Evolutionary conservation across 768 basidiomycete genomes (phyloP).

Genomic region (Lyophyllum semitale): DNA sequence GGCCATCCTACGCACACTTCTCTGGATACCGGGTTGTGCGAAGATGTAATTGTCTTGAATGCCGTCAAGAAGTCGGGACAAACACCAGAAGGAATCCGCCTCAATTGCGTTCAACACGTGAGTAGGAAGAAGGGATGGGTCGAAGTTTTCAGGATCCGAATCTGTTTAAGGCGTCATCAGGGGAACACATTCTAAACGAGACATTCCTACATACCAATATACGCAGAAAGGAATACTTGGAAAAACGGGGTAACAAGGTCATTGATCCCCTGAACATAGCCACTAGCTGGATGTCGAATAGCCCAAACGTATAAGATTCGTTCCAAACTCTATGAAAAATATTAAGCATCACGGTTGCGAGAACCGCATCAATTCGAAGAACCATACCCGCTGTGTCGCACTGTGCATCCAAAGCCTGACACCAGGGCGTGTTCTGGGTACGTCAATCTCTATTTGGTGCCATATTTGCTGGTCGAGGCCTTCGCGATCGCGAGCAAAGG

Average conservation of each 20-base stretch:
- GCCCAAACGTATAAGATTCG: conserved; percentile 98
- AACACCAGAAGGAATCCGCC: conserved; percentile 98
- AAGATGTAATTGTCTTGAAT: conserved; percentile 99
- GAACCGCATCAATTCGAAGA: neutral
- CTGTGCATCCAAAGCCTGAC: conserved; percentile 89
- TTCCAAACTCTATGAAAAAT: conserved; percentile 73
- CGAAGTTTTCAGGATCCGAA: conserved; percentile 87
- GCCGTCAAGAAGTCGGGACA: conserved; percentile 91
- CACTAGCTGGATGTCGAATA: conserved; percentile 96
- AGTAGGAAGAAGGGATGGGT: conserved; percentile 73
- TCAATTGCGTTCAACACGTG: conserved; percentile 82
- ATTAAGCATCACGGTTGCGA: conserved; percentile 12
- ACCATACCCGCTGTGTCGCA: conserved; percentile 81
- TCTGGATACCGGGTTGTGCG: conserved; percentile 94
- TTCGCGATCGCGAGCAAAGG: conserved; percentile 84
- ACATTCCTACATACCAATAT: conserved; percentile 66
- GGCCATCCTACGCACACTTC: conserved; percentile 91
- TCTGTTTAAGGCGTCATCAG: conserved; percentile 47
- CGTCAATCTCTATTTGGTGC: conserved; percentile 99
- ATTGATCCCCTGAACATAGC: conserved; percentile 99
- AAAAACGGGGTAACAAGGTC: conserved; percentile 98
- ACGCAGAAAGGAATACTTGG: conserved; percentile 93
- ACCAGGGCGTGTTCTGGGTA: conserved; percentile 92
- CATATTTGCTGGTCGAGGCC: conserved; percentile 95
- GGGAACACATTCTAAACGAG: conserved; percentile 1